Conservation (phyloP, 495 filamentous ascomycete genomes). For the Hypoxylon lenormandii region DNA sequence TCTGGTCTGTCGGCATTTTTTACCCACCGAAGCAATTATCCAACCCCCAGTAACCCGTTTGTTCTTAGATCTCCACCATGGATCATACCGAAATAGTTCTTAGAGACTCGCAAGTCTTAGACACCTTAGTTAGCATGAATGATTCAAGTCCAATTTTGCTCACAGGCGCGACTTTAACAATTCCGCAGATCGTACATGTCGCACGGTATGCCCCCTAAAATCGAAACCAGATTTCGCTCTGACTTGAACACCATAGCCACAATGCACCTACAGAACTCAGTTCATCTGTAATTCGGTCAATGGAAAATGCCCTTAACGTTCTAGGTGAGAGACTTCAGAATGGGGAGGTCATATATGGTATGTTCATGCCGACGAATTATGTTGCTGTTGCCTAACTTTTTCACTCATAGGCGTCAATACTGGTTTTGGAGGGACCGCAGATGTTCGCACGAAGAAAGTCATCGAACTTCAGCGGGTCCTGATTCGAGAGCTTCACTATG, state of each 20-base stretch:
- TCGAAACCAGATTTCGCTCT: neutral
- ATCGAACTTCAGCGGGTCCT: slow-evolving; percentile 64
- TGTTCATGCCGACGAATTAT: neutral
- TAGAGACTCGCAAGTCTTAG: neutral
- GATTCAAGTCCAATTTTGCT: neutral
- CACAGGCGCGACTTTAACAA: neutral
- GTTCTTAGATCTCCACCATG: no score
- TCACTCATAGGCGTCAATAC: slow-evolving; percentile 67
- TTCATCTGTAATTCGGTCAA: neutral
- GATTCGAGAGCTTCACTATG: slow-evolving; percentile 65
- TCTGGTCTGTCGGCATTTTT: no score
- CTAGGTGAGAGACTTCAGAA: neutral
- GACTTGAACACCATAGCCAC: neutral
- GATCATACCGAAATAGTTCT: slow-evolving; percentile 11
- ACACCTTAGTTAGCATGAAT: neutral
- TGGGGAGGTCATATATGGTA: slow-evolving; percentile 46
- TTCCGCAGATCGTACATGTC: neutral
- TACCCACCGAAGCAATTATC: no score
- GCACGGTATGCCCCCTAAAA: neutral
- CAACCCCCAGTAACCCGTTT: no score
- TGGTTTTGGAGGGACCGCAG: slow-evolving; percentile 73
- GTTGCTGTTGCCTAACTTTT: neutral
- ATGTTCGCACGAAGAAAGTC: slow-evolving; percentile 61
- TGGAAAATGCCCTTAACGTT: neutral
- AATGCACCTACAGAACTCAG: neutral